phyloP scores from a whole-genome alignment of 83 land plant genomes.

The Picea abies region DNA sequence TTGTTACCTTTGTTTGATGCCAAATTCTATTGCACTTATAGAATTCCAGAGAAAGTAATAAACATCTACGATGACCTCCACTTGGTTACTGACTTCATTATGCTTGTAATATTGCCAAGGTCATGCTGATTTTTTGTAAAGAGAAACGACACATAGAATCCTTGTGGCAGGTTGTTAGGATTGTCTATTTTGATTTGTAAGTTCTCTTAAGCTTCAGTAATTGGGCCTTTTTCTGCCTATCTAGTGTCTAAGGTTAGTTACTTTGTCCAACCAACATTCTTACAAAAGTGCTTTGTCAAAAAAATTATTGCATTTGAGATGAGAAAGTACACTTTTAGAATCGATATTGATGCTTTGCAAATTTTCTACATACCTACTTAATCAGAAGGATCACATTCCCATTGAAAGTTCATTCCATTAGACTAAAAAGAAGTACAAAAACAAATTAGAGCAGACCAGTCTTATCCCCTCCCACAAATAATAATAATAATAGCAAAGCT shows the following conservation, averaged over 20 bases:
- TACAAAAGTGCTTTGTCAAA: too few relatives aligned
- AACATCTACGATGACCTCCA: background rate
- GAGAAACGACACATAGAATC: background rate
- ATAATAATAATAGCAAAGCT: too few relatives aligned
- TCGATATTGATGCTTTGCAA: too few relatives aligned
- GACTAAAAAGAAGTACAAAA: too few relatives aligned
- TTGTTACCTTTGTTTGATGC: conserved; percentile 3
- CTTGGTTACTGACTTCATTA: background rate
- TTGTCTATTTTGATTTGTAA: background rate
- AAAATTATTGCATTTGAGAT: too few relatives aligned
- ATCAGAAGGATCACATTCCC: too few relatives aligned
- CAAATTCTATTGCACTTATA: background rate
- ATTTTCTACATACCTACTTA: too few relatives aligned
- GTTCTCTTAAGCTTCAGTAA: background rate
- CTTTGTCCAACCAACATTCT: too few relatives aligned
- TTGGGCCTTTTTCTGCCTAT: background rate
- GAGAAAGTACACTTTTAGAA: too few relatives aligned
- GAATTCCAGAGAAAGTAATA: background rate
- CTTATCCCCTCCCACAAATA: too few relatives aligned
- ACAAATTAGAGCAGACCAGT: too few relatives aligned
- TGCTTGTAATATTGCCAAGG: background rate
- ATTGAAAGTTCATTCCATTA: too few relatives aligned
- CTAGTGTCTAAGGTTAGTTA: background rate
- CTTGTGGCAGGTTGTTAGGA: background rate
- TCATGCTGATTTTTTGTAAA: background rate